Evolutionary conservation across 2,329 filamentous ascomycete species (phyloP).

Genomic region (Arthroderma uncinatum): DNA sequence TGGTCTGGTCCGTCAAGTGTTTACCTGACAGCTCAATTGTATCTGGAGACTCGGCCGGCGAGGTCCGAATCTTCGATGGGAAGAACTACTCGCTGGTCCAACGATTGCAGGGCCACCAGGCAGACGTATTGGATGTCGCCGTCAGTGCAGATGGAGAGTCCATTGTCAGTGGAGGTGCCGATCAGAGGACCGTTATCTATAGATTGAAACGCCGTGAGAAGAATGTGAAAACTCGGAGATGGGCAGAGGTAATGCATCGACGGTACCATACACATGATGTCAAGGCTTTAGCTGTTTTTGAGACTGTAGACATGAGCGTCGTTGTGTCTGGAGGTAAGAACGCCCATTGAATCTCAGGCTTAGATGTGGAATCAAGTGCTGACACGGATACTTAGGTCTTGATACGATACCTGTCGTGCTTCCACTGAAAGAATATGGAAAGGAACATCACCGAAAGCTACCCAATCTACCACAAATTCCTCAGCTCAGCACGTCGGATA

Average conservation of each 20-base stretch:
- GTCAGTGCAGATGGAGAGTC: conserved; percentile 67
- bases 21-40: conserved; percentile 81
- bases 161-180: conserved; percentile 84
- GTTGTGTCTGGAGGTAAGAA: conserved; percentile 73
- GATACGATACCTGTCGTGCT: conserved; percentile 75
- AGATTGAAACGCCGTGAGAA: conserved; percentile 44
- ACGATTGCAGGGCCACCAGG: conserved; percentile 72
- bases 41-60: conserved; percentile 87
- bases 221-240: conserved; percentile 50
- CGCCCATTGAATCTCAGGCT: background rate
- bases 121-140: conserved; percentile 82
- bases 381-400: conserved; percentile 47
- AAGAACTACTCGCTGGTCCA: conserved; percentile 84
- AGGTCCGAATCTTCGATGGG: conserved; percentile 86
- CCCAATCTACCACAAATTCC: conserved; percentile 73
- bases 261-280: conserved; percentile 90
- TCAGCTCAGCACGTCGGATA: conserved; percentile 60
- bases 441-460: conserved; percentile 70
- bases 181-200: conserved; percentile 76
- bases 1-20: conserved; percentile 89
- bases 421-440: conserved; percentile 64
- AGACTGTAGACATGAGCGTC: conserved; percentile 71
- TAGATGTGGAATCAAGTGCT: background rate
- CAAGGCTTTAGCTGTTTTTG: conserved; percentile 84
- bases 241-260: conserved; percentile 76